Percentiles rank a stretch among this genome's conserved stretches.
phyloP scores from a whole-genome alignment of 768 basidiomycete species.

The Russula emetica region DNA sequence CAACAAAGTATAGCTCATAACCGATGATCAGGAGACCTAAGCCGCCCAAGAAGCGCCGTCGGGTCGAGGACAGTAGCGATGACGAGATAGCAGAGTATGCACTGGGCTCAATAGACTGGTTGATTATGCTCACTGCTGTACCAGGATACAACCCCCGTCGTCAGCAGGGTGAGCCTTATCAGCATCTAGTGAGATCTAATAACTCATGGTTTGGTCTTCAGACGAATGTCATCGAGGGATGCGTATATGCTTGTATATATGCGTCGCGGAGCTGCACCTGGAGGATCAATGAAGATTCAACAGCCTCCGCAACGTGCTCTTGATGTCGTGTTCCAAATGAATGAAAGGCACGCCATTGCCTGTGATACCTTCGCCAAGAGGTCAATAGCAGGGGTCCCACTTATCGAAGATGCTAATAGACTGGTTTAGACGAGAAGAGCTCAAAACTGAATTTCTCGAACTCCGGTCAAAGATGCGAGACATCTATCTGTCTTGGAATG shows the following conservation, averaged over 20 bases:
- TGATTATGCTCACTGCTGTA: slow-evolving; percentile 2
- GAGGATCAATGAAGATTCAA: slow-evolving; percentile 29
- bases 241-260: slow-evolving; percentile 96
- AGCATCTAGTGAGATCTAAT: background rate
- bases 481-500: slow-evolving; percentile 62
- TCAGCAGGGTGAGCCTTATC: slow-evolving; percentile 11
- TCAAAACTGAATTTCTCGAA: slow-evolving; percentile 45
- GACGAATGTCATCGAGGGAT: slow-evolving; percentile 67
- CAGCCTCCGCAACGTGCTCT: slow-evolving; percentile 54
- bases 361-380: slow-evolving; percentile 47
- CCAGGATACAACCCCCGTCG: slow-evolving; percentile 19
- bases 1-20: background rate
- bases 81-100: slow-evolving; percentile 35
- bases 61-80: slow-evolving; percentile 54
- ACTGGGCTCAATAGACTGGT: slow-evolving; percentile 1
- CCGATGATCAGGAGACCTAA: slow-evolving; percentile 19
- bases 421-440: slow-evolving; percentile 41
- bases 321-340: slow-evolving; percentile 50
- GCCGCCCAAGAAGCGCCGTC: slow-evolving; percentile 45
- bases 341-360: slow-evolving; percentile 50
- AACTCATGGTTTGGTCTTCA: slow-evolving; percentile 1
- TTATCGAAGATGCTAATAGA: slow-evolving; percentile 6
- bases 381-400: slow-evolving; percentile 36
- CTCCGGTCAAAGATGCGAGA: slow-evolving; percentile 51
- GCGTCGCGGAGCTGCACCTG: slow-evolving; percentile 31